Evolutionary conservation across 345 rosid genomes (phyloP).

Genomic region (Pugionium cornutum): DNA sequence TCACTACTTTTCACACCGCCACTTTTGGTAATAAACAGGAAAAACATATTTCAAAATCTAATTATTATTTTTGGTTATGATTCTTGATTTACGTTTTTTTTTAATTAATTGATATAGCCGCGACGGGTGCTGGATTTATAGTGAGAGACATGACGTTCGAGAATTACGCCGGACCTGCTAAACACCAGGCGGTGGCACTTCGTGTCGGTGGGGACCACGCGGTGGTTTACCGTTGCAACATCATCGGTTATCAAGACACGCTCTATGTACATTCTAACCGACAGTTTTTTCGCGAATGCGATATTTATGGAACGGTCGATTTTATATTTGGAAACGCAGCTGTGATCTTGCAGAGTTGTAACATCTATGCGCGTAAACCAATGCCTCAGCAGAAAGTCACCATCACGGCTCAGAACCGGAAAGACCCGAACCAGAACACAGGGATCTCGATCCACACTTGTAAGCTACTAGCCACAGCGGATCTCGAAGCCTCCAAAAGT

Average conservation of each 20-base stretch:
- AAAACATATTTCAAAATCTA: too few species aligned
- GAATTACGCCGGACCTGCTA: constrained; percentile 88
- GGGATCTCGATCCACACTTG: constrained; percentile 95
- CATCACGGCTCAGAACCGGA: constrained; percentile 93
- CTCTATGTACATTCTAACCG: constrained; percentile 95
- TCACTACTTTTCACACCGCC: constrained; percentile 94
- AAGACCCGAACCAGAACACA: constrained; percentile 92
- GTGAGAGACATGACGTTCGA: constrained; percentile 90
- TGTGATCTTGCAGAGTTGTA: constrained; percentile 81
- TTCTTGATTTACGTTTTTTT: background rate
- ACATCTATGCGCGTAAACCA: constrained; percentile 82
- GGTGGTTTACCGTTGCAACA: constrained; percentile 75
- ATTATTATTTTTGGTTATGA: too few species aligned
- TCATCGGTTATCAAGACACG: constrained; percentile 87
- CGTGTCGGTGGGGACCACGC: constrained; percentile 94
- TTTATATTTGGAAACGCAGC: constrained; percentile 96
- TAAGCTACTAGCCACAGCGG: constrained; percentile 55
- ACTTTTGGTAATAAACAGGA: constrained; percentile 63
- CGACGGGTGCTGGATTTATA: constrained; percentile 86
- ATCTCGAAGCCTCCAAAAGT: constrained; percentile 52
- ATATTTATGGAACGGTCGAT: constrained; percentile 88
- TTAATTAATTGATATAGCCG: constrained; percentile 54
- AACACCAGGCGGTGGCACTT: constrained; percentile 96
- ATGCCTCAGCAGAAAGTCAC: constrained; percentile 78
- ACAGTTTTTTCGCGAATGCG: constrained; percentile 88